Conservation (phyloP, 805 yeast genomes). For the Tetrapisispora pingtungensis region DNA sequence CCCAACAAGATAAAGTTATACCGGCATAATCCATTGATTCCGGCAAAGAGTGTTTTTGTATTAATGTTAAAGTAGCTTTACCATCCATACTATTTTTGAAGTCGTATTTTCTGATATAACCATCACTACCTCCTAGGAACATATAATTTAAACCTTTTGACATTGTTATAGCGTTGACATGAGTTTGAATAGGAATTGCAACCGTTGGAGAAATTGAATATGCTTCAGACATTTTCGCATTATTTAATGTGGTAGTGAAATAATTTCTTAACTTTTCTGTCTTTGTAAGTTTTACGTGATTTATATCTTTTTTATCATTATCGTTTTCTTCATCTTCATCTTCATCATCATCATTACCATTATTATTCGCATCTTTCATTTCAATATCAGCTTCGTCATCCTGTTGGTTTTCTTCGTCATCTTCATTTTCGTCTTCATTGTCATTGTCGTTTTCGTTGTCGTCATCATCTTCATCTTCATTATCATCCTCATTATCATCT, state of each 20-base stretch:
- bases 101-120: conserved; percentile 83
- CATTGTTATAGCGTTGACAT: conserved; percentile 67
- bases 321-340: conserved; percentile 13
- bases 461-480: conserved; percentile 19
- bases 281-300: neutral
- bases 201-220: conserved; percentile 75
- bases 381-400: conserved; percentile 19
- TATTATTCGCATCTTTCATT: conserved; percentile 13
- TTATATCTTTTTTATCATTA: conserved; percentile 2
- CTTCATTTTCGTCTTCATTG: conserved; percentile 12
- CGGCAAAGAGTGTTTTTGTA: conserved; percentile 80
- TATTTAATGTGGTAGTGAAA: conserved; percentile 28
- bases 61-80: conserved; percentile 74
- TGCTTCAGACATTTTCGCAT: conserved; percentile 41
- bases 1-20: conserved; percentile 80
- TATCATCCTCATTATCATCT: conserved; percentile 13
- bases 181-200: conserved; percentile 74
- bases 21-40: conserved; percentile 85
- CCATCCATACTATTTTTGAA: conserved; percentile 80
- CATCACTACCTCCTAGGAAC: conserved; percentile 94
- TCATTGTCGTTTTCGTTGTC: conserved; percentile 18
- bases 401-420: conserved; percentile 9
- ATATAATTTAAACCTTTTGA: conserved; percentile 78
- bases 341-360: conserved; percentile 11
- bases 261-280: conserved; percentile 21